These are phyloP conservation scores for Ceratocystis colombiana DNA, from an alignment of 2,329 filamentous ascomycete genomes.

Conservation along the genomic window DNA sequence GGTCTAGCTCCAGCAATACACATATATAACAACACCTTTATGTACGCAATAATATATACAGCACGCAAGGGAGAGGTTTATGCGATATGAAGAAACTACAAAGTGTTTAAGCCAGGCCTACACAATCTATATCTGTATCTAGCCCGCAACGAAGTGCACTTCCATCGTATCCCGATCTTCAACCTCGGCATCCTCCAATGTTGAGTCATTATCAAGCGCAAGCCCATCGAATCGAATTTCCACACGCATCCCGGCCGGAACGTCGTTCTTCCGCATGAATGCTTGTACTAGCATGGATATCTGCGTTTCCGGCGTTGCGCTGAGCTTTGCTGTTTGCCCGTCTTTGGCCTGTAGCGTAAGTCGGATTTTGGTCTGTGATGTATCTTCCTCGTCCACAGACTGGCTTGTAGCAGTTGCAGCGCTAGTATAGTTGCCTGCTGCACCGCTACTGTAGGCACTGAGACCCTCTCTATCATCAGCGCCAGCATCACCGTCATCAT, in stretches of 20 bases:
- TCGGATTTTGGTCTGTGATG: slow-evolving; percentile 34
- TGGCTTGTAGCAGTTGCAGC: background rate
- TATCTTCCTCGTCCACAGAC: slow-evolving; percentile 20
- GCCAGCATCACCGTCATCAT: slow-evolving; percentile 4
- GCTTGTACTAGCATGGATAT: slow-evolving; percentile 52
- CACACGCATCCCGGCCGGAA: slow-evolving; percentile 46
- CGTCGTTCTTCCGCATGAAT: slow-evolving; percentile 46
- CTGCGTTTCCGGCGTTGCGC: slow-evolving; percentile 45
- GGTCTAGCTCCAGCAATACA: background rate
- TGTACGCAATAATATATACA: too few species aligned
- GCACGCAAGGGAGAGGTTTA: too few species aligned
- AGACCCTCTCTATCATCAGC: slow-evolving; percentile 11
- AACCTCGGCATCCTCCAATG: slow-evolving; percentile 58
- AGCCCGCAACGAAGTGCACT: slow-evolving; percentile 44
- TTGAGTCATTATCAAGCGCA: slow-evolving; percentile 48
- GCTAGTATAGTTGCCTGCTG: background rate
- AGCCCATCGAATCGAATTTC: slow-evolving; percentile 69
- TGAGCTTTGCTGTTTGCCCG: slow-evolving; percentile 42
- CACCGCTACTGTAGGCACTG: background rate
- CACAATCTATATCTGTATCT: slow-evolving; percentile 30
- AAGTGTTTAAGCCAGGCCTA: background rate
- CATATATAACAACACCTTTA: background rate
- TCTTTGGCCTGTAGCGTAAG: slow-evolving; percentile 47
- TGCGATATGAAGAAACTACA: too few species aligned
- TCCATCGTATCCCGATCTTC: slow-evolving; percentile 67